These are phyloP conservation scores for Neurospora terricola DNA, from an alignment of 495 filamentous ascomycete species.

Conservation along the genomic window DNA sequence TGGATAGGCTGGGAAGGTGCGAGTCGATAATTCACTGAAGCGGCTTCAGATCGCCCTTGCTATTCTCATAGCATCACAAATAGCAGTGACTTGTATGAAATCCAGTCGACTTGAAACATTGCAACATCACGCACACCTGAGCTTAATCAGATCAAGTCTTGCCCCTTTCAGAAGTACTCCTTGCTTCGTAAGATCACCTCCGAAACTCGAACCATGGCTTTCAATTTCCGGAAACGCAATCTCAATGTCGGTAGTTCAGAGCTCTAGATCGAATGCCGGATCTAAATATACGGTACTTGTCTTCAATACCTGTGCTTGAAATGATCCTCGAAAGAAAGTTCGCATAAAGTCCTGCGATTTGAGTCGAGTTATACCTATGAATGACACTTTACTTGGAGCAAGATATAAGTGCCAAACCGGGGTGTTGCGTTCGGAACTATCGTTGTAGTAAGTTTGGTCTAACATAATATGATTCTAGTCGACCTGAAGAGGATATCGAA, in stretches of 20 bases:
- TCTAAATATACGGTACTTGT: neutral
- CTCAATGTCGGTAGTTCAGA: neutral
- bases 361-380: neutral
- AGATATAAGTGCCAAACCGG: neutral
- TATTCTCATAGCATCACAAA: too few relatives aligned
- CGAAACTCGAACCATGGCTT: neutral
- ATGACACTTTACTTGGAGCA: neutral
- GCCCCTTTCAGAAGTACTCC: neutral
- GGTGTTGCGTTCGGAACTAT: neutral
- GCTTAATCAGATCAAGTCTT: neutral
- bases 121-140: too few relatives aligned
- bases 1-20: neutral
- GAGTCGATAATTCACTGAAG: neutral
- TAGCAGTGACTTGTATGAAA: too few relatives aligned
- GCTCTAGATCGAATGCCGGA: neutral
- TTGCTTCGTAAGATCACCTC: neutral
- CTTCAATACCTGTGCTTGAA: neutral
- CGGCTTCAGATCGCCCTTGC: too few relatives aligned
- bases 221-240: neutral
- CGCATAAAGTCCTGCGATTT: neutral
- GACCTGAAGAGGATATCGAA: neutral
- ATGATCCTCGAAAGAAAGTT: neutral
- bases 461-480: neutral
- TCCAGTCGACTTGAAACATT: too few relatives aligned
- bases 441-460: neutral